Percentiles rank a stretch among this genome's conserved stretches.
These are phyloP conservation scores for Hypoxylon subgilvum DNA, from an alignment of 495 filamentous ascomycete species.

Conservation along the genomic window DNA sequence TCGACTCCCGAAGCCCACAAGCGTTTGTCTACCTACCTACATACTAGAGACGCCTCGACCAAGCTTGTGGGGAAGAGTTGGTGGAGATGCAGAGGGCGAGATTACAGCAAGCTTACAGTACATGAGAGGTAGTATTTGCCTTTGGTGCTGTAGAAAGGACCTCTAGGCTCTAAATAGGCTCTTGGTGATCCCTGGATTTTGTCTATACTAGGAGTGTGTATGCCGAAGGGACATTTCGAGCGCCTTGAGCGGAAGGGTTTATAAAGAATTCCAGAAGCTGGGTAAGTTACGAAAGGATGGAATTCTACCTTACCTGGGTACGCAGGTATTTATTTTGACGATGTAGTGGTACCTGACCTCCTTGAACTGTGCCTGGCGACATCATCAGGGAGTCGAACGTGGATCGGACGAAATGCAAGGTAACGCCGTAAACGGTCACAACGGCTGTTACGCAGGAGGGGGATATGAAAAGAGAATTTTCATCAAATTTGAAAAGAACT, in stretches of 20 bases:
- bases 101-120: slow-evolving; percentile 31
- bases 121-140: not conserved
- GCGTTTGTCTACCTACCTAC: slow-evolving; percentile 7
- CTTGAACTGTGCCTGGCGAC: slow-evolving; percentile 2
- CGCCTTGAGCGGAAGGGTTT: too few species aligned
- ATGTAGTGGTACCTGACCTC: not conserved
- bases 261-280: too few species aligned
- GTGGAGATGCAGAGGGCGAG: slow-evolving; percentile 14
- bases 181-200: slow-evolving; percentile 7
- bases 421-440: slow-evolving; percentile 30
- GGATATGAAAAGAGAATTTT: slow-evolving; percentile 7
- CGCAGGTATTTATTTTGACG: too few species aligned
- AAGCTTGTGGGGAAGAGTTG: slow-evolving; percentile 32
- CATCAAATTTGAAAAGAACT: slow-evolving; percentile 9
- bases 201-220: too few species aligned
- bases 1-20: slow-evolving; percentile 7
- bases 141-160: slow-evolving; percentile 6
- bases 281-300: too few species aligned
- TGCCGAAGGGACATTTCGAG: too few species aligned
- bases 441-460: not conserved
- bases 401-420: slow-evolving; percentile 24
- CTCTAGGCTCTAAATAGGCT: too few species aligned
- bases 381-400: slow-evolving; percentile 10
- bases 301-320: too few species aligned
- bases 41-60: slow-evolving; percentile 13